These are phyloP conservation scores for Pseudogymnoascus sp. DNA, from an alignment of 2,329 filamentous ascomycete species.

Conservation along the genomic window DNA sequence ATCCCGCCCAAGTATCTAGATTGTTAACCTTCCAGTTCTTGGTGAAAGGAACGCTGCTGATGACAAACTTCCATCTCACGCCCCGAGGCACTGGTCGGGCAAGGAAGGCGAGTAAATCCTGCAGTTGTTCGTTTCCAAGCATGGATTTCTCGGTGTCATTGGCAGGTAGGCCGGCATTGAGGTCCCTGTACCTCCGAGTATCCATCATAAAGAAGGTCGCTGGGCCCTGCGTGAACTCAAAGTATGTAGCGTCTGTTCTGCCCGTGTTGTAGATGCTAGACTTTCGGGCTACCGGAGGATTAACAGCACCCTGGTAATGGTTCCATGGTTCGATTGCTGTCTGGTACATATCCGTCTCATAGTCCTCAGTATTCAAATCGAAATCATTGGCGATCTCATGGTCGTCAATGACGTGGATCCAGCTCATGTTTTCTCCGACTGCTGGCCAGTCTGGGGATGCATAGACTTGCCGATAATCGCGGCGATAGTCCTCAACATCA, in stretches of 20 bases:
- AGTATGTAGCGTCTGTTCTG: slow-evolving; percentile 63
- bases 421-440: slow-evolving; percentile 72
- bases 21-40: slow-evolving; percentile 93
- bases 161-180: slow-evolving; percentile 51
- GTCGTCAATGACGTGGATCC: slow-evolving; percentile 95
- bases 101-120: slow-evolving; percentile 72
- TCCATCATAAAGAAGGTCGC: slow-evolving; percentile 93
- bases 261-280: slow-evolving; percentile 33
- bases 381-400: slow-evolving; percentile 96
- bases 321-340: slow-evolving; percentile 52
- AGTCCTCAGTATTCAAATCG: slow-evolving; percentile 62
- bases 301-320: slow-evolving; percentile 76
- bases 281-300: slow-evolving; percentile 61
- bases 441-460: slow-evolving; percentile 83
- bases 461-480: slow-evolving; percentile 94
- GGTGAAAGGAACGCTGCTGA: slow-evolving; percentile 87
- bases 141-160: slow-evolving; percentile 69
- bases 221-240: slow-evolving; percentile 80
- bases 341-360: not conserved
- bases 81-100: slow-evolving; percentile 61
- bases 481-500: slow-evolving; percentile 66
- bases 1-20: slow-evolving; percentile 90
- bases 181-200: slow-evolving; percentile 74
- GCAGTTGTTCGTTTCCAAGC: slow-evolving; percentile 71
- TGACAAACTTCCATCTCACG: slow-evolving; percentile 87